These are phyloP conservation scores for Scheffersomyces segobiensis DNA, from an alignment of 1,139 yeast genomes.

Conservation along the genomic window DNA sequence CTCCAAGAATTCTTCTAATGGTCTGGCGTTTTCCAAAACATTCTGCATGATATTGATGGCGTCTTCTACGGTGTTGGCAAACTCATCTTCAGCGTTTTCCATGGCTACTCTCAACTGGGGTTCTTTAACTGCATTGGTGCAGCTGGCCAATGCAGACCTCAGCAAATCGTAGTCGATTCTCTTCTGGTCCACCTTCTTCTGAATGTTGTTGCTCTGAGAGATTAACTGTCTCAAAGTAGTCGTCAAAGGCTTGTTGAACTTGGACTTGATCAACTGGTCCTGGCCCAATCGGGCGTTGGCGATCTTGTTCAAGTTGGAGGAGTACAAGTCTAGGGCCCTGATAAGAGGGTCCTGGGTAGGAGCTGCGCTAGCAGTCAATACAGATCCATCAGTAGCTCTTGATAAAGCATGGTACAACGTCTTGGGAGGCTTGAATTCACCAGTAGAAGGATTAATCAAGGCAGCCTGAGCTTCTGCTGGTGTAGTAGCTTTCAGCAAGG, in stretches of 20 bases:
- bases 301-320: slow-evolving; percentile 55
- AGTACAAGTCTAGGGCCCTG: slow-evolving; percentile 45
- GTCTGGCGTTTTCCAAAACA: slow-evolving; percentile 73
- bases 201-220: slow-evolving; percentile 67
- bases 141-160: slow-evolving; percentile 60
- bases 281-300: slow-evolving; percentile 86
- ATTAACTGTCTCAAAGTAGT: slow-evolving; percentile 66
- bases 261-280: slow-evolving; percentile 68
- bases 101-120: slow-evolving; percentile 74
- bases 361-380: slow-evolving; percentile 48
- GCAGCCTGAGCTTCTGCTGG: slow-evolving; percentile 86
- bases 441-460: slow-evolving; percentile 54
- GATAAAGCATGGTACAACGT: slow-evolving; percentile 83
- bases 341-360: slow-evolving; percentile 45
- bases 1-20: slow-evolving; percentile 68
- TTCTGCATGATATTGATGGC: slow-evolving; percentile 84
- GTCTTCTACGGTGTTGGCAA: slow-evolving; percentile 88
- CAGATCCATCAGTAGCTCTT: slow-evolving; percentile 65
- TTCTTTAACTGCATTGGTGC: slow-evolving; percentile 72
- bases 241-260: slow-evolving; percentile 69
- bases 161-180: slow-evolving; percentile 81
- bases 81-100: slow-evolving; percentile 87
- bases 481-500: slow-evolving; percentile 71
- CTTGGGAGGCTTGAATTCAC: slow-evolving; percentile 67
- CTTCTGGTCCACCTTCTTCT: slow-evolving; percentile 76